phyloP scores from a whole-genome alignment of 805 yeast species.

The Metschnikowia henanensis region DNA sequence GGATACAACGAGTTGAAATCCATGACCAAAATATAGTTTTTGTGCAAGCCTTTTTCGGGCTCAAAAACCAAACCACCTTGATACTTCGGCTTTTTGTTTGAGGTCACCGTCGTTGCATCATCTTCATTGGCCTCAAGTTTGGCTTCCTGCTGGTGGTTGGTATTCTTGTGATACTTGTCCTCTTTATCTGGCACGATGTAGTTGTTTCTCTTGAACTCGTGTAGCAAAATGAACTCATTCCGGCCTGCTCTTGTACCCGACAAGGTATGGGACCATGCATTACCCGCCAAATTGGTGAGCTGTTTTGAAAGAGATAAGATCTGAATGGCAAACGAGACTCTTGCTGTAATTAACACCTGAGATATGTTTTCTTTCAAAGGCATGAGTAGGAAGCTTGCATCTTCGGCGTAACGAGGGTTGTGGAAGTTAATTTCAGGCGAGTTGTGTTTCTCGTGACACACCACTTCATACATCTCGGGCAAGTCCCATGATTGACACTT shows the following conservation, averaged over 20 bases:
- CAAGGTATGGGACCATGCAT: conserved; percentile 94
- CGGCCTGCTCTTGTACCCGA: conserved; percentile 96
- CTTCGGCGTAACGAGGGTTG: conserved; percentile 63
- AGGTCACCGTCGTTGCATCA: conserved; percentile 49
- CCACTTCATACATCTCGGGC: conserved; percentile 84
- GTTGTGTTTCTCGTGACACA: conserved; percentile 61
- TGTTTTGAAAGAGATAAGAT: conserved; percentile 87
- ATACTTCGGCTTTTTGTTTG: conserved; percentile 67
- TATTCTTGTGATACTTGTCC: conserved; percentile 38
- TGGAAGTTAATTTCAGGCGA: conserved; percentile 75
- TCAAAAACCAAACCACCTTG: conserved; percentile 97
- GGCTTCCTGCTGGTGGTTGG: conserved; percentile 35
- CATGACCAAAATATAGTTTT: conserved; percentile 88
- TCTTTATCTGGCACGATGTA: conserved; percentile 89
- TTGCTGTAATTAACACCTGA: conserved; percentile 70
- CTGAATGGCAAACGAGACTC: conserved; percentile 79
- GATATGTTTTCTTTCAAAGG: conserved; percentile 68
- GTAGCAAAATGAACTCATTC: conserved; percentile 88
- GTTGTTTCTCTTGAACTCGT: conserved; percentile 80
- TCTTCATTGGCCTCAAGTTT: conserved; percentile 32
- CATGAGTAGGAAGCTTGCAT: conserved; percentile 63
- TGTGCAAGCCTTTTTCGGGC: conserved; percentile 93
- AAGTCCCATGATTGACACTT: conserved; percentile 96
- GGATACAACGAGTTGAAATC: conserved; percentile 98
- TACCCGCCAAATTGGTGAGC: conserved; percentile 91